Conservation (phyloP, 148 eudicot genomes). For the Dysphania ambrosioides region DNA sequence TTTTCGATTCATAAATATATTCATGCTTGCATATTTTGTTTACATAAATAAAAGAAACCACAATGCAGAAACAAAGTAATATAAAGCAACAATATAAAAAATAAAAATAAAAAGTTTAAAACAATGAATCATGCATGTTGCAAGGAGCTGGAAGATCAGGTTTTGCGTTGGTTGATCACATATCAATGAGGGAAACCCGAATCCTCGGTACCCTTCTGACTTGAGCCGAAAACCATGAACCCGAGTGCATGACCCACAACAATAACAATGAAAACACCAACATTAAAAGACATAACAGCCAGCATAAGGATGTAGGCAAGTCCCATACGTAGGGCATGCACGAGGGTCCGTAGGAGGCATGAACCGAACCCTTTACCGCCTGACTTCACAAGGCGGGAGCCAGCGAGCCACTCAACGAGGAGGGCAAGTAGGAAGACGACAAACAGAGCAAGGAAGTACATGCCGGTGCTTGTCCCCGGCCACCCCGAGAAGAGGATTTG, state of each 20-base stretch:
- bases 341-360: slow-evolving; percentile 22
- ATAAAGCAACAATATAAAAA: not conserved
- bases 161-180: not conserved
- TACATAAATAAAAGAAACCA: not conserved
- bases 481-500: slow-evolving; percentile 61
- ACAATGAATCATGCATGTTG: no score
- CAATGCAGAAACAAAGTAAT: not conserved
- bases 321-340: slow-evolving; percentile 36
- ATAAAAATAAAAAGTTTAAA: no score
- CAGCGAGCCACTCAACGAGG: slow-evolving; percentile 59
- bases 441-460: slow-evolving; percentile 45
- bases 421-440: slow-evolving; percentile 50
- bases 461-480: slow-evolving; percentile 54
- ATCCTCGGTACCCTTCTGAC: not conserved
- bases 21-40: not conserved
- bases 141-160: no score
- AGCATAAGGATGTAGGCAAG: slow-evolving; percentile 42
- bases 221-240: slow-evolving; percentile 32
- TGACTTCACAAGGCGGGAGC: slow-evolving; percentile 22
- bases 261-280: slow-evolving; percentile 41
- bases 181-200: slow-evolving; percentile 31
- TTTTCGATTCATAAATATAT: no score
- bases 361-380: not conserved
- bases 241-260: slow-evolving; percentile 43
- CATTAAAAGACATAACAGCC: slow-evolving; percentile 56